phyloP scores from a whole-genome alignment of 306 rosid species.

The Medicago truncatula region MtrunA17r5.0-ANR NC_053048.1:50497501-50498000 shows the following conservation, averaged over 20 bases:
- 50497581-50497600: slow-evolving; percentile 46
- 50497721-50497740: slow-evolving; percentile 63
- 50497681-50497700: slow-evolving; percentile 58
- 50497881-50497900: background rate
- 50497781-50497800: slow-evolving; percentile 78
- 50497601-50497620: slow-evolving; percentile 50
- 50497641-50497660: slow-evolving; percentile 45
- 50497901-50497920: background rate
- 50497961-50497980: slow-evolving; percentile 79
- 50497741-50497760: slow-evolving; percentile 65
- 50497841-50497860: slow-evolving; percentile 38
- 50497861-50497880: slow-evolving; percentile 22
- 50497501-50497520: slow-evolving; percentile 49
- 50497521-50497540: slow-evolving; percentile 44
- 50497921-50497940: slow-evolving; percentile 74
- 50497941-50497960: slow-evolving; percentile 71
- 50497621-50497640: slow-evolving; percentile 46
- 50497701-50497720: slow-evolving; percentile 69
- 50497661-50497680: slow-evolving; percentile 41
- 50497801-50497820: slow-evolving; percentile 87
- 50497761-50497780: slow-evolving; percentile 64
- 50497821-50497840: slow-evolving; percentile 91
- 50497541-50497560: slow-evolving; percentile 59
- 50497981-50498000: slow-evolving; percentile 84
- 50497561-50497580: slow-evolving; percentile 43